These are phyloP conservation scores for Calamus simplicifolius DNA, from an alignment of 176 grass and related monocot genomes.

Conservation along the genomic window DNA sequence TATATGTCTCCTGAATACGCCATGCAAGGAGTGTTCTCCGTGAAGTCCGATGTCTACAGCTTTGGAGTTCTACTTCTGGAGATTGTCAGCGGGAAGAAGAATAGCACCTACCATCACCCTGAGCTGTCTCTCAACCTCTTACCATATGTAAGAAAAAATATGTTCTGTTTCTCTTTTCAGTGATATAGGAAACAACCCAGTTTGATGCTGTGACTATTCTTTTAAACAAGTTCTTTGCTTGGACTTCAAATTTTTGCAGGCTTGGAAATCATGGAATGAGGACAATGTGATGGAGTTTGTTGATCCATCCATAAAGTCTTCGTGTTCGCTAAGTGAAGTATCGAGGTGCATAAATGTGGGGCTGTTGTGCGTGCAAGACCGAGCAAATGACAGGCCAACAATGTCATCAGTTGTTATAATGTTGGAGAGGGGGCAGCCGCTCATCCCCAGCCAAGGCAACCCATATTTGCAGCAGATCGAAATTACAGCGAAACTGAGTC, in stretches of 20 bases:
- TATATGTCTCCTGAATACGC: slow-evolving; percentile 17
- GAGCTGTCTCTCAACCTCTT: slow-evolving; percentile 2
- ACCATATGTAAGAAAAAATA: neutral
- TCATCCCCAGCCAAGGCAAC: slow-evolving; percentile 4
- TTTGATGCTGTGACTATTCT: too few relatives aligned
- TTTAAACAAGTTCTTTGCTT: too few relatives aligned
- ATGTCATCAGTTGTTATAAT: slow-evolving; percentile 4
- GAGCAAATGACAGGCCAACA: slow-evolving; percentile 9
- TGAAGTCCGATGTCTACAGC: slow-evolving; percentile 15
- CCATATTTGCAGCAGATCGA: slow-evolving; percentile 1
- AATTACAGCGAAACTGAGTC: neutral
- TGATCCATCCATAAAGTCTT: slow-evolving; percentile 8
- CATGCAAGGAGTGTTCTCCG: slow-evolving; percentile 9
- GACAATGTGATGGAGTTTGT: slow-evolving; percentile 20
- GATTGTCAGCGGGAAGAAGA: slow-evolving; percentile 8
- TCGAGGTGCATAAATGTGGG: slow-evolving; percentile 9
- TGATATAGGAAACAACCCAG: too few relatives aligned
- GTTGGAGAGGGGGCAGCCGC: slow-evolving; percentile 2
- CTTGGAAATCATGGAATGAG: slow-evolving; percentile 18
- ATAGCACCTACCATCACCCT: neutral
- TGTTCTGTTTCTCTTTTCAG: neutral
- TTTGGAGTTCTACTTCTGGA: slow-evolving; percentile 14
- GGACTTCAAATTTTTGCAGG: neutral
- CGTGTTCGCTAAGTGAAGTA: neutral
- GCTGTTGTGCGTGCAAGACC: slow-evolving; percentile 12